Base-by-base conservation (phyloP, 2,329 filamentous ascomycete genomes). In the Torrubiellomyces zombiae region DNA sequence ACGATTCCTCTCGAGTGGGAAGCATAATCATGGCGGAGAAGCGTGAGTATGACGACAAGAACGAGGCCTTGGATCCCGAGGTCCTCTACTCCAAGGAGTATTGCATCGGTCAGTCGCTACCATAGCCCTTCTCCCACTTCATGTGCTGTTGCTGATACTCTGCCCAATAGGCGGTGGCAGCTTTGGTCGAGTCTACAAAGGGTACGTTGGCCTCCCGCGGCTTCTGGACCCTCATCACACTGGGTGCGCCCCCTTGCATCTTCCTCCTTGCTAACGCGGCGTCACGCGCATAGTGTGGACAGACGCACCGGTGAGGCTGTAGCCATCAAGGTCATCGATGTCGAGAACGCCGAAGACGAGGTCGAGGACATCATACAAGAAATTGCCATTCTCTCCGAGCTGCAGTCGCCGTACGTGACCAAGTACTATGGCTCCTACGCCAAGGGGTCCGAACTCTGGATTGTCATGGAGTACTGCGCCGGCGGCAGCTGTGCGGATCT, bases 311-410 rank as follows among this genome's bases (percentile, higher is more conserved):
- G 89, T 18, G 78, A 92, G 44, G 76, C 86, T 9, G 89, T 98
- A 25, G 89, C 89, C 15, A 98, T 98, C 60, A 98, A 98, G 55
- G 67, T 98, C 42, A 95, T 98, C 49, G 89, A 98, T 44, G 89
- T 98, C 37, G 89, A 98, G 55, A 94, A 89, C 56, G 89, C 89
- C 43, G 89, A 98, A 55, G 89, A 98, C 51, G 89, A 98, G 56
- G 86, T 98, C 39, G 89, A 95, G 58, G 89, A 98, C 55, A 98
- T 98, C 42, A 94, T 95, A 49, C 83, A 93, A 50, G 89, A 98
- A 56, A 95, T 98, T 39, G 83, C 86, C 38, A 95, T 98, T 41
- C 65, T 98, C 28, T 93, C 89, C 16, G 86, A 92, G 53, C 70
- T 98, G 37, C 81, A 91, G 54, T 95, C 86, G 11, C 83, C 83